Conservation (phyloP, 176 grass and related monocot species). For the Stipa capillata region DNA sequence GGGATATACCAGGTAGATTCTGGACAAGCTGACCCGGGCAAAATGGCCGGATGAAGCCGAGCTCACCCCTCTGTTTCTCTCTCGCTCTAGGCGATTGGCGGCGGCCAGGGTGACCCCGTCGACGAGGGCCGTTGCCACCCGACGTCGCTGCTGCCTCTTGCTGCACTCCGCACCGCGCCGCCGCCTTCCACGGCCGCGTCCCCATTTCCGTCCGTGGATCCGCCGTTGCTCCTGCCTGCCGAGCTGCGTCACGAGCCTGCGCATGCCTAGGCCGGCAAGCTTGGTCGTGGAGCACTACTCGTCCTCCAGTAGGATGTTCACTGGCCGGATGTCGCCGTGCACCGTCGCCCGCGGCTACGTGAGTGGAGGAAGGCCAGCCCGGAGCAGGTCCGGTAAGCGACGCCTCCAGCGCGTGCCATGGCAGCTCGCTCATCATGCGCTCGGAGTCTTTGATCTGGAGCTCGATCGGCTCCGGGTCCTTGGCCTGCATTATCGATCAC, state of each 20-base stretch:
- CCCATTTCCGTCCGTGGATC: no score
- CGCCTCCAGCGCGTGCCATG: constrained; percentile 40
- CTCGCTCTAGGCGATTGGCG: no score
- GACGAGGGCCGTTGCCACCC: no score
- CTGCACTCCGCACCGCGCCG: no score
- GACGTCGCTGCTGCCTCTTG: no score
- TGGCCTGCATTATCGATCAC: constrained; percentile 21
- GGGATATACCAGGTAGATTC: no score
- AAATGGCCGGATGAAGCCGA: no score
- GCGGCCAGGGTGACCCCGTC: no score
- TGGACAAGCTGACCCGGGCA: no score
- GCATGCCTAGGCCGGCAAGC: constrained; percentile 27
- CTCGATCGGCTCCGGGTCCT: constrained; percentile 35
- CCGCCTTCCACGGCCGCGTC: no score
- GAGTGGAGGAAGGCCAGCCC: constrained; percentile 48
- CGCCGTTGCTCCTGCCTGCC: no score
- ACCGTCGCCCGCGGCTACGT: neutral
- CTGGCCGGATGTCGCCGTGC: constrained; percentile 50
- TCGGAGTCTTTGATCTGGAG: constrained; percentile 24
- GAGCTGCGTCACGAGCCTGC: neutral
- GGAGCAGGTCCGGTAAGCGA: constrained; percentile 28
- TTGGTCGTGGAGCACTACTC: constrained; percentile 10
- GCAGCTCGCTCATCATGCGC: constrained; percentile 15
- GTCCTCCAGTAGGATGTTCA: constrained; percentile 40
- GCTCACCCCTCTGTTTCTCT: no score